Conservation (phyloP, 2,329 filamentous ascomycete genomes). For the Colletotrichum liaoningense region DNA sequence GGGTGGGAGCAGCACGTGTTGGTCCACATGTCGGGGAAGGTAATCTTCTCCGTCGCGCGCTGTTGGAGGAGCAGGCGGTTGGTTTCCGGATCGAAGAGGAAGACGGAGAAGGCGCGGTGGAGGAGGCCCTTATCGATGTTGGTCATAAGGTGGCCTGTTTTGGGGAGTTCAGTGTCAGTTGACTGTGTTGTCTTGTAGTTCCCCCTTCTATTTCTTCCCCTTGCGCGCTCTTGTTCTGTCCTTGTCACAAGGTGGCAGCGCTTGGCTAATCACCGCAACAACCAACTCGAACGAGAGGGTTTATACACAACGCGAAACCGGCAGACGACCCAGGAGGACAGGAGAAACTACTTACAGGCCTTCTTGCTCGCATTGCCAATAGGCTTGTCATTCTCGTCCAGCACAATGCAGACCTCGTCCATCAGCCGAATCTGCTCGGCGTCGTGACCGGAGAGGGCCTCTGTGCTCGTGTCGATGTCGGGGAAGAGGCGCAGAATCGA, state of each 20-base stretch:
- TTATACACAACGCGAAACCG: not conserved
- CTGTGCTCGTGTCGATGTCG: constrained; percentile 78
- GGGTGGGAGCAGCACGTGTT: constrained; percentile 99
- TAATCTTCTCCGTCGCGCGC: constrained; percentile 96
- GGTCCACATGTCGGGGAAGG: constrained; percentile 99
- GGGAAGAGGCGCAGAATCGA: constrained; percentile 91
- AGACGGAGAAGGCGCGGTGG: constrained; percentile 97
- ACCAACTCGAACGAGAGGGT: not conserved
- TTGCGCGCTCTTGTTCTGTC: constrained; percentile 24
- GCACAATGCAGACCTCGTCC: constrained; percentile 98
- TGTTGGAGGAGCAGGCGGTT: constrained; percentile 96
- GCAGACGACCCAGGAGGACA: not conserved
- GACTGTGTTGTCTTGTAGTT: not conserved
- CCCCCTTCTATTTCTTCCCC: no score
- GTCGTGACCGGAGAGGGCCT: constrained; percentile 90
- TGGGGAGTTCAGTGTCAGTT: constrained; percentile 62
- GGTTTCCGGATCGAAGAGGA: constrained; percentile 89
- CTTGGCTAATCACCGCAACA: not conserved
- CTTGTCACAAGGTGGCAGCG: not conserved
- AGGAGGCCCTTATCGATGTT: constrained; percentile 97
- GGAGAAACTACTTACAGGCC: constrained; percentile 74
- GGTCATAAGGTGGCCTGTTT: constrained; percentile 94
- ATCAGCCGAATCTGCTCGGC: constrained; percentile 97
- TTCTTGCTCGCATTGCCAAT: constrained; percentile 99
- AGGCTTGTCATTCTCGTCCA: constrained; percentile 90